phyloP scores from a whole-genome alignment of 1,284 basidiomycete species.

The Fomitopsis schrenkii region DNA sequence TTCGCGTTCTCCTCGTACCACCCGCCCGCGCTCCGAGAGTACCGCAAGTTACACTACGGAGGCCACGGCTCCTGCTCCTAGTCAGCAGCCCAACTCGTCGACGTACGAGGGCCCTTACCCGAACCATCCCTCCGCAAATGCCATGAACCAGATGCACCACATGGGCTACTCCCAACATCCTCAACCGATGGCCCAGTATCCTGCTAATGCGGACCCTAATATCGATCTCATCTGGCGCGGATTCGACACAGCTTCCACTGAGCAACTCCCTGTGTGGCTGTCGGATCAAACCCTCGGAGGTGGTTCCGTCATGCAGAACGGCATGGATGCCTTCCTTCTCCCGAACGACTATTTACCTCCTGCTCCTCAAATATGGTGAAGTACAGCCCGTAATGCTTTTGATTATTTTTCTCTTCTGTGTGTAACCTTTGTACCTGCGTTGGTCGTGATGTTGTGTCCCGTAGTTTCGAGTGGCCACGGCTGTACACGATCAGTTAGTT shows the following conservation, averaged over 20 bases:
- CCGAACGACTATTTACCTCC: constrained; percentile 69
- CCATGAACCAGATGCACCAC: constrained; percentile 21
- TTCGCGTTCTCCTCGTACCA: constrained; percentile 55
- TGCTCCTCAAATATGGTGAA: constrained; percentile 68
- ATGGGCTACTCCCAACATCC: constrained; percentile 27
- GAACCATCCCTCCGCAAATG: constrained; percentile 12
- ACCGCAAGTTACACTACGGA: constrained; percentile 23
- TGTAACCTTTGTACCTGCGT: not conserved
- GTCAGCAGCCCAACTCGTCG: constrained; percentile 24
- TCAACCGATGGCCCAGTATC: constrained; percentile 29
- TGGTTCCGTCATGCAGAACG: constrained; percentile 67
- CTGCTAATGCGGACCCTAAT: constrained; percentile 60
- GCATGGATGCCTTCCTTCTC: constrained; percentile 79
- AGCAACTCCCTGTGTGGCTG: constrained; percentile 78
- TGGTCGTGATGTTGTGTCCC: not conserved
- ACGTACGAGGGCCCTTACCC: constrained; percentile 28
- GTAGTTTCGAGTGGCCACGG: not conserved
- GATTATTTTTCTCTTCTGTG: constrained; percentile 6
- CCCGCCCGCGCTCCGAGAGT: constrained; percentile 29
- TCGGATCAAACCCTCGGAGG: constrained; percentile 78
- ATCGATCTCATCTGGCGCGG: constrained; percentile 74
- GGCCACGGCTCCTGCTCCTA: constrained; percentile 16
- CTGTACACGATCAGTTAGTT: not conserved
- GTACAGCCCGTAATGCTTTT: constrained; percentile 4
- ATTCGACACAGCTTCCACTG: constrained; percentile 63